Conservation (phyloP, 805 yeast species). For the Nakazawaea molendinolei region DNA sequence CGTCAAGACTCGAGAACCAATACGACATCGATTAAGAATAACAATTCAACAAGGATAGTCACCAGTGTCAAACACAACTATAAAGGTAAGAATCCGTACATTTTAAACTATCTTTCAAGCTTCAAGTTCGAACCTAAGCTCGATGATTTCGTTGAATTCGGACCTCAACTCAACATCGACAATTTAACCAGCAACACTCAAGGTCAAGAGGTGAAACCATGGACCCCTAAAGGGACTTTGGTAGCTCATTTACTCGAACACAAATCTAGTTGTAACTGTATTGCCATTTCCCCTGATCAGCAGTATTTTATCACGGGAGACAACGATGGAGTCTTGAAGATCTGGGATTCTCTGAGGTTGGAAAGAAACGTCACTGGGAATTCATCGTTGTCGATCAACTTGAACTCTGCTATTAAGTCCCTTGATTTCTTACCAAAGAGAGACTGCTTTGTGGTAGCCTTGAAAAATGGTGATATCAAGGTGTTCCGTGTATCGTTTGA, state of each 20-base stretch:
- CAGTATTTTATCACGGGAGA: conserved; percentile 74
- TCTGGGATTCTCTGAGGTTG: conserved; percentile 72
- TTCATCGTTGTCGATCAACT: conserved; percentile 38
- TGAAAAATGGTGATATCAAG: conserved; percentile 38
- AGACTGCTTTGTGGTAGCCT: conserved; percentile 52
- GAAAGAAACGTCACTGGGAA: conserved; percentile 53
- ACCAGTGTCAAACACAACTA: conserved; percentile 43
- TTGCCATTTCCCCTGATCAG: conserved; percentile 55
- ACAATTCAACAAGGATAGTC: conserved; percentile 1
- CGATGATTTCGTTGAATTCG: conserved; percentile 65
- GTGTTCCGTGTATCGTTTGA: conserved; percentile 32
- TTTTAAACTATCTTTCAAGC: conserved; percentile 47
- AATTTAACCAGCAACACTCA: neutral
- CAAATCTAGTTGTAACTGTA: conserved; percentile 45
- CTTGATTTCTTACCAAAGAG: conserved; percentile 46
- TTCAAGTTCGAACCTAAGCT: conserved; percentile 51
- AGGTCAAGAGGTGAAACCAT: conserved; percentile 10
- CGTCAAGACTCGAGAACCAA: conserved; percentile 16
- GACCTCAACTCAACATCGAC: conserved; percentile 24
- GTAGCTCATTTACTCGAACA: conserved; percentile 63
- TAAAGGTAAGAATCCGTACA: conserved; percentile 59
- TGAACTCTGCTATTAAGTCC: conserved; percentile 43
- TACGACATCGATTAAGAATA: conserved; percentile 16
- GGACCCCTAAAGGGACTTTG: conserved; percentile 43
- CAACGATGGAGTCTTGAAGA: conserved; percentile 58